Conservation (phyloP, 768 basidiomycete genomes). For the Hygrophorus russula region DNA sequence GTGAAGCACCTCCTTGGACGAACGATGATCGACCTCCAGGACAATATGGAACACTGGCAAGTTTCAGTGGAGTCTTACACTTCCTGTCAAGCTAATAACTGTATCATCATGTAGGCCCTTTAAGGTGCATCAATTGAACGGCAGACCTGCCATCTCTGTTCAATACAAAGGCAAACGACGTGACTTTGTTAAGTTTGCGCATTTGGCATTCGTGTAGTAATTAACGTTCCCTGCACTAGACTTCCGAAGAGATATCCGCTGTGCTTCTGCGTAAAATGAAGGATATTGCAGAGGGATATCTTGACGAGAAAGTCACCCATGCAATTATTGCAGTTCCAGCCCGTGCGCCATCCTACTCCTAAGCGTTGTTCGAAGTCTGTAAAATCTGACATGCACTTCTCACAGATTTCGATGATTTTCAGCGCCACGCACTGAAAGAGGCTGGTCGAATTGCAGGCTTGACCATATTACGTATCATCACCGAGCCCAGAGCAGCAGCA, state of each 20-base stretch:
- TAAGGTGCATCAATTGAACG: constrained; percentile 61
- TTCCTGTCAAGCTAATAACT: background rate
- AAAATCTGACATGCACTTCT: constrained; percentile 15
- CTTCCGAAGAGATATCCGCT: constrained; percentile 55
- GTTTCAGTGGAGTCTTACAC: background rate
- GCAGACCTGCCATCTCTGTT: constrained; percentile 73
- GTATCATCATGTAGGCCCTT: constrained; percentile 36
- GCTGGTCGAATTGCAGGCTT: constrained; percentile 66
- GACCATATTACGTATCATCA: constrained; percentile 99
- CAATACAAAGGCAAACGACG: constrained; percentile 67
- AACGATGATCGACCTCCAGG: constrained; percentile 68
- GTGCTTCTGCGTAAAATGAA: constrained; percentile 63
- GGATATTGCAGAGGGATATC: constrained; percentile 60
- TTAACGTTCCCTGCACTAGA: no score
- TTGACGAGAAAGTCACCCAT: constrained; percentile 50
- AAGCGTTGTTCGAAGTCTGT: background rate
- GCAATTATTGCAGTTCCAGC: constrained; percentile 52
- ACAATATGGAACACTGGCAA: constrained; percentile 77
- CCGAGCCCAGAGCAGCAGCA: constrained; percentile 98
- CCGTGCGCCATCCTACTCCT: constrained; percentile 20
- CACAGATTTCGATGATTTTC: constrained; percentile 43
- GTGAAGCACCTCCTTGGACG: constrained; percentile 92
- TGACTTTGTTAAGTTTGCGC: constrained; percentile 46
- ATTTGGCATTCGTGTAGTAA: no score
- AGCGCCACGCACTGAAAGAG: background rate